Percentiles rank a stretch among this genome's conserved stretches.
These are phyloP conservation scores for Populus tremula DNA, from an alignment of 345 rosid genomes.

Conservation along the genomic window DNA sequence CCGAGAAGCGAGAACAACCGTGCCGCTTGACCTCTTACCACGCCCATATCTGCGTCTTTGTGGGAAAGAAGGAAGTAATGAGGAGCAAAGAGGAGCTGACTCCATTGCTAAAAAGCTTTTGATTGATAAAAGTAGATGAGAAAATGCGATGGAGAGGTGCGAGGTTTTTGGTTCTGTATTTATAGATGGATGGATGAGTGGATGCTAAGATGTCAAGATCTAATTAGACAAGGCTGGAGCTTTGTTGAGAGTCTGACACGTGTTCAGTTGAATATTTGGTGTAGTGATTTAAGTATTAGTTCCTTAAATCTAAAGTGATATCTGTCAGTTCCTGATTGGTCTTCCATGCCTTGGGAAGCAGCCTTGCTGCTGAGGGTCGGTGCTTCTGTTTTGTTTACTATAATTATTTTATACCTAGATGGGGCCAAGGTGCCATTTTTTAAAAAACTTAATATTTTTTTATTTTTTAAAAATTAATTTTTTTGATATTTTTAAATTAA, in stretches of 20 bases:
- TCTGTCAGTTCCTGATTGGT: not conserved
- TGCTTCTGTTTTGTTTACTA: not conserved
- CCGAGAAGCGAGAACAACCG: not conserved
- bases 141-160: not conserved
- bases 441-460: no score
- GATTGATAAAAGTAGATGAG: not conserved
- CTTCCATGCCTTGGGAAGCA: not conserved
- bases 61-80: constrained; percentile 2
- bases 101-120: not conserved
- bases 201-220: not conserved
- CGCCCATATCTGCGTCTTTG: not conserved
- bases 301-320: not conserved
- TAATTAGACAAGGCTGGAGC: no score
- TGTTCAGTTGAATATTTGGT: not conserved
- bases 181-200: not conserved
- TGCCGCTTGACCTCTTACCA: not conserved
- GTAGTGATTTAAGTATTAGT: not conserved
- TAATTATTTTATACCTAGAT: no score
- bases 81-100: constrained; percentile 7
- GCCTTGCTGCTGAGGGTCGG: constrained; percentile 1
- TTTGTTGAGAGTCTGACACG: not conserved
- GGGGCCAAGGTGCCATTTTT: no score
- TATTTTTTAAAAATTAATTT: no score
- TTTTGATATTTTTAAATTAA: no score
- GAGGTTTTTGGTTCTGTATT: not conserved